Base-by-base conservation (phyloP, 345 rosid genomes). In the Camelina laxa region DNA sequence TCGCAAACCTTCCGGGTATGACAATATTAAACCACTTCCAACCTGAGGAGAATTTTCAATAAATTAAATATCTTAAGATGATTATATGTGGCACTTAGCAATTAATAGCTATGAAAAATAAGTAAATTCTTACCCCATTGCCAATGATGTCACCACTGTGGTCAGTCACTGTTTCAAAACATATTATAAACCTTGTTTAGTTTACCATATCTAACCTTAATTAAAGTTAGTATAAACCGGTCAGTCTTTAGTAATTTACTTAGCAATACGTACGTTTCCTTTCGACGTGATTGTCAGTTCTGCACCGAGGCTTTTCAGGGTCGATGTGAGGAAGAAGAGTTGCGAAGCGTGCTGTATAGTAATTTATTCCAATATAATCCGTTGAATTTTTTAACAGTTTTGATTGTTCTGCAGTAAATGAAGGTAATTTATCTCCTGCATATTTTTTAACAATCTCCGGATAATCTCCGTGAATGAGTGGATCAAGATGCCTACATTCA, bases 401-500 rank as follows among this genome's bases (percentile, higher is more conserved):
- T 42, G 80, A 76, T 33, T 76, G 31, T 45, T 76, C 80, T 9
- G 14, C 13, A 5, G 80, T 76, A 53, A 76, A 76, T 13, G 49
- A 27, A 27, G 80, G 80, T 62, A 76, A 54, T 56, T 63, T 61
- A n/a, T 68, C 36, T 21, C 80, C 75, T 2, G 35, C 80, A 2
- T 76, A 62, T 9, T 53, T 60, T 54, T 76, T 76, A 1, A 69
- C 62, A 4, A 51, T 51, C 44, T 69, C 75, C 6, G 80, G 80
- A 45, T 76, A 76, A 44, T 76, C 80, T 50, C 80, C 80, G 2
- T 69, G 39, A 42, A 44, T 50, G 49, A 75, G 61, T 54, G 79
- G 74, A 68, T 68, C 74, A 30, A 76, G 69, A 69, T 76, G 75
- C 80, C 80, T 76, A 61, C 13, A 17, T 56, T n/a, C 1, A 59